Base-by-base conservation (phyloP, 768 basidiomycete species). In the Russula compacta region DNA sequence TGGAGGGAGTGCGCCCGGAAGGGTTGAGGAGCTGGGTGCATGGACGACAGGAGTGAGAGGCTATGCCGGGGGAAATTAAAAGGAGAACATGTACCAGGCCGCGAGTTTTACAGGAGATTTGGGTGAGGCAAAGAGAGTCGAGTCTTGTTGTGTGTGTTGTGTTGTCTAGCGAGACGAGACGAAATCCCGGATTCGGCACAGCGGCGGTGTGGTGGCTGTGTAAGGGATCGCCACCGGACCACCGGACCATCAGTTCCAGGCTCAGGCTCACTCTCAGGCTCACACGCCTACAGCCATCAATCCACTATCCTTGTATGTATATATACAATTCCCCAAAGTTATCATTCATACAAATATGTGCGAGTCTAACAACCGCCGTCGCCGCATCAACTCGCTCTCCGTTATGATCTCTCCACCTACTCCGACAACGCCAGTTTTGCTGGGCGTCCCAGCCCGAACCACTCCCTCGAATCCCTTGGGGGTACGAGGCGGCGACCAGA, bases 361-460 rank as follows among this genome's bases (percentile, higher is more conserved):
- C 54, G 85, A 79, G 66, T 89, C 87, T 56, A 94, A 75, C 70
- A 94, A 70, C 67, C 92, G 81, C 55, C 88, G 81, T 67, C 92
- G 79, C 67, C 85, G 75, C 79, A 94, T 86, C 70, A 92, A 71
- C 72, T 90, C 89, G 19, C 76, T 80, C 72, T 92, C 89, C n/a
- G 81, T 79, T 59, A 89, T 90, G 44, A 83, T 84, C 64, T 85
- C 83, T 17, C 87, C 85, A 14, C 79, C 76, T 15, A 84, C 82
- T 33, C 86, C 85, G 17, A 79, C 76, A 73, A 73, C 78, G 15
- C 49, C 53, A 29, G 51, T 50, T 29, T 68, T 64, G 15, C 60
- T 60, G 21, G 65, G 58, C 50, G 65, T 66, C 35, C 62, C 63
- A 8, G 48, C 35, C 43, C 62, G 44, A 8, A 47, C 46, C 11